Evolutionary conservation across 73 alveolate genomes (phyloP), one percentile per base, ranked within the genome.

Genomic region (Paramecium octaurelia): DNA sequence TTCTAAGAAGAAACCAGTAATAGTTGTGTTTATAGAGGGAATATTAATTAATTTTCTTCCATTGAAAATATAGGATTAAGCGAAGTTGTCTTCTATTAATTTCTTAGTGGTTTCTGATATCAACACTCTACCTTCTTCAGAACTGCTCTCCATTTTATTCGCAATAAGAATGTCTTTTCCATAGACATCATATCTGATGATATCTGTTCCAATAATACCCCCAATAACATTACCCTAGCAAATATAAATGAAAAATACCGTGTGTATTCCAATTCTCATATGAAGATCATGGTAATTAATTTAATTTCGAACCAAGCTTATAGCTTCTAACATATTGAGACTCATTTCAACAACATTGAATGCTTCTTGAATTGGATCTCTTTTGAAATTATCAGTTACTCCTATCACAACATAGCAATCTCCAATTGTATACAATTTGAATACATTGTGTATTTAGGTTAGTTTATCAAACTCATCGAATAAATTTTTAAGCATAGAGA

Each of bases 261-360:
- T 93, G 59, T 93, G 96, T 31, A 93, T 89, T 21, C 96, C 96
- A 29, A 93, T 93, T 58, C 96, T 93, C 96, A 93, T 93, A 29
- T 92, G 87, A 31, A 93, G 71, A 71, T 54, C 87, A 44, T 85
- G 83, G 27, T 87, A 86, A 43, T 92, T 85, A 23, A 92, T 93
- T 59, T 86, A 42, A 92, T 86, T 83, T 46, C 88, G 76, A 34
- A 93, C 95, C 80, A 50, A 75, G 20, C 84, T 80, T 11, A 93
- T 93, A 3, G 93, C 93, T 60, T 93, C 93, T 2, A 93, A 48
- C 92, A 85, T 85, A 8, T 71, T 48, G 16, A 84, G 35, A 21
- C 89, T 54, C 92, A 80, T 84, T 92, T 92, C 95, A n/a, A 85
- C 84, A 27, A 85, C 95, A 57, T 92, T 92, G 20, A 60, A 75